These are phyloP conservation scores for Eucalyptus victrix DNA, from an alignment of 345 rosid species.

Conservation along the genomic window DNA sequence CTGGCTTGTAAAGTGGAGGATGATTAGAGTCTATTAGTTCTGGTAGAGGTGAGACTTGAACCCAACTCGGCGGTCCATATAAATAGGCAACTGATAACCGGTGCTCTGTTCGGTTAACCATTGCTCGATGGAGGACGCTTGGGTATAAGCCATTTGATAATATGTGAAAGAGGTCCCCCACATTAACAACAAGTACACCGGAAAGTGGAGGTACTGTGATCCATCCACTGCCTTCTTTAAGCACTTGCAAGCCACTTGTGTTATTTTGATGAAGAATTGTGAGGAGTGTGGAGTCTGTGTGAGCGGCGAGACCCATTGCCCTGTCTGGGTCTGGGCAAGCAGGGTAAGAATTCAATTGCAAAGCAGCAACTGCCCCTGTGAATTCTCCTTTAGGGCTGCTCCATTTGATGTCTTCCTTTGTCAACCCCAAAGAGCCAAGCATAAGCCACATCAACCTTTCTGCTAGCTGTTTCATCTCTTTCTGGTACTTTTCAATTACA, in stretches of 20 bases:
- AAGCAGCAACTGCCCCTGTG: background rate
- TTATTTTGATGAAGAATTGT: conserved; percentile 25
- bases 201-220: conserved; percentile 22
- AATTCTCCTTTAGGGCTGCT: background rate
- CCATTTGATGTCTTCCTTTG: conserved; percentile 23
- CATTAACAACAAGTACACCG: conserved; percentile 19
- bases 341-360: conserved; percentile 38
- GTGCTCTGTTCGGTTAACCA: conserved; percentile 15
- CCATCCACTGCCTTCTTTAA: conserved; percentile 21
- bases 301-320: conserved; percentile 45
- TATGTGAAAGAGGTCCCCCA: conserved; percentile 36
- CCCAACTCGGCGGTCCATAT: conserved; percentile 24
- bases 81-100: conserved; percentile 25
- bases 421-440: conserved; percentile 23
- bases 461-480: conserved; percentile 19
- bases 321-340: conserved; percentile 36
- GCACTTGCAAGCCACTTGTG: conserved; percentile 28
- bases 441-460: conserved; percentile 19
- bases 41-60: conserved; percentile 14
- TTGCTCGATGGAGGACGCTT: conserved; percentile 24
- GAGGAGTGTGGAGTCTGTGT: conserved; percentile 31
- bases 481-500: conserved; percentile 9
- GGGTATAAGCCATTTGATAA: conserved; percentile 32
- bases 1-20: conserved; percentile 25
- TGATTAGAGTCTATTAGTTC: conserved; percentile 13